Conservation (phyloP, 345 rosid genomes). For the Rhodomyrtus tomentosa region DNA sequence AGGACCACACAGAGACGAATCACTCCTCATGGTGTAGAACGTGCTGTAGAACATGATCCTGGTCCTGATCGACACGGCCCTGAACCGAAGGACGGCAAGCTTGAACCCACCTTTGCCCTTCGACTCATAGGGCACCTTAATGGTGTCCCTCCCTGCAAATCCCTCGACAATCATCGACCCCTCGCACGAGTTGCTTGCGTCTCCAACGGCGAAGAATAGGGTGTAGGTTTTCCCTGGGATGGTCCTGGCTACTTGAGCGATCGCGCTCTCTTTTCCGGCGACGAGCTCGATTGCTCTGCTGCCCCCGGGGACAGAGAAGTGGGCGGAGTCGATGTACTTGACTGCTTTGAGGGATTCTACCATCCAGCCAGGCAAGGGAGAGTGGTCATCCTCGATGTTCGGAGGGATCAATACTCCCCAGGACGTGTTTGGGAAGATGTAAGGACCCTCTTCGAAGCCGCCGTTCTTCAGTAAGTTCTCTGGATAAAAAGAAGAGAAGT, state of each 20-base stretch:
- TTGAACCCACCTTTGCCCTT: slow-evolving; percentile 41
- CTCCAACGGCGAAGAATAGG: slow-evolving; percentile 28
- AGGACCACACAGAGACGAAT: slow-evolving; percentile 41
- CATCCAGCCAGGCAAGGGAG: slow-evolving; percentile 43
- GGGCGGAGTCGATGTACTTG: slow-evolving; percentile 30
- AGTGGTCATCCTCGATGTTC: slow-evolving; percentile 37
- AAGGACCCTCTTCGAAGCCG: slow-evolving; percentile 43
- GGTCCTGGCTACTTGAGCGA: slow-evolving; percentile 30
- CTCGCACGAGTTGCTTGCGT: slow-evolving; percentile 24
- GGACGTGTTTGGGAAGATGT: slow-evolving; percentile 29
- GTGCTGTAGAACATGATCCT: slow-evolving; percentile 33
- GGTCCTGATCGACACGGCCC: slow-evolving; percentile 14
- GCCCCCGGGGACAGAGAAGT: slow-evolving; percentile 29
- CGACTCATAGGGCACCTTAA: slow-evolving; percentile 25
- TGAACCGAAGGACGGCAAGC: slow-evolving; percentile 17
- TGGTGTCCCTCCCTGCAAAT: slow-evolving; percentile 18
- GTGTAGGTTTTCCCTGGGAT: slow-evolving; percentile 15
- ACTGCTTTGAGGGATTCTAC: slow-evolving; percentile 50
- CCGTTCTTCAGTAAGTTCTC: slow-evolving; percentile 37
- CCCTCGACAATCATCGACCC: slow-evolving; percentile 34
- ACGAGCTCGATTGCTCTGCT: slow-evolving; percentile 34
- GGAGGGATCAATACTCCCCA: slow-evolving; percentile 50
- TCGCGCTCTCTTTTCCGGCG: slow-evolving; percentile 46
- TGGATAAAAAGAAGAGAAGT: neutral
- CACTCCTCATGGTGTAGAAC: slow-evolving; percentile 27